A percentile compares a stretch with the other conserved stretches of the same genome.
Conservation (phyloP, 2,329 filamentous ascomycete species). For the Knufia fluminis region DNA sequence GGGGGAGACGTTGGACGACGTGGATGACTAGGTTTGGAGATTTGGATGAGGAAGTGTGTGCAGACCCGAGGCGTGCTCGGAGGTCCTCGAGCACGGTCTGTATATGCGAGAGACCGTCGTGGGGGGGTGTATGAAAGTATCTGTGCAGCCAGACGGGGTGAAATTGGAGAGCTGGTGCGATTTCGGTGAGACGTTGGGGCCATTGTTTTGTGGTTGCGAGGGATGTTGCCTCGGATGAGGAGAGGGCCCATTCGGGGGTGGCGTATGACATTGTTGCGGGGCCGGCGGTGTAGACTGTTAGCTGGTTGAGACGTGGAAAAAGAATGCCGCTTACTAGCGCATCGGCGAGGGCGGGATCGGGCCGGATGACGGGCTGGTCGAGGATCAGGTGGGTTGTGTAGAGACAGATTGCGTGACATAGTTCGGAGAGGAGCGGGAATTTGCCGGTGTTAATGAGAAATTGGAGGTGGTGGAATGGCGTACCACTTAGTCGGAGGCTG, state of each 20-base stretch:
- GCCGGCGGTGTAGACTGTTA: not conserved
- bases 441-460: not conserved
- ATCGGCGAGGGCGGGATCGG: not conserved
- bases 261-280: too few species aligned
- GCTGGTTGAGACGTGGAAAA: not conserved
- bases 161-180: too few species aligned
- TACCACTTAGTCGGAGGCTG: not conserved
- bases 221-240: too few species aligned
- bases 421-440: not conserved
- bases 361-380: not conserved
- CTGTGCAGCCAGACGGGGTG: too few species aligned
- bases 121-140: too few species aligned
- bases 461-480: not conserved
- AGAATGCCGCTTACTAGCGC: not conserved
- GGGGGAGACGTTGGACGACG: too few species aligned
- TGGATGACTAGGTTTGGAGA: conserved; percentile 29
- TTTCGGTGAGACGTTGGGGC: too few species aligned
- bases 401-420: not conserved
- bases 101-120: too few species aligned
- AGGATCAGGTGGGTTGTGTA: not conserved
- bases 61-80: too few species aligned
- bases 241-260: too few species aligned
- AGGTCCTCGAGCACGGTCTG: too few species aligned
- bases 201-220: not conserved
- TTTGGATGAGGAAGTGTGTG: not conserved